Evolutionary conservation across 106 monocot genomes (phyloP), one percentile per base, ranked within the genome.

Genomic region (Gastrodia elata): DNA sequence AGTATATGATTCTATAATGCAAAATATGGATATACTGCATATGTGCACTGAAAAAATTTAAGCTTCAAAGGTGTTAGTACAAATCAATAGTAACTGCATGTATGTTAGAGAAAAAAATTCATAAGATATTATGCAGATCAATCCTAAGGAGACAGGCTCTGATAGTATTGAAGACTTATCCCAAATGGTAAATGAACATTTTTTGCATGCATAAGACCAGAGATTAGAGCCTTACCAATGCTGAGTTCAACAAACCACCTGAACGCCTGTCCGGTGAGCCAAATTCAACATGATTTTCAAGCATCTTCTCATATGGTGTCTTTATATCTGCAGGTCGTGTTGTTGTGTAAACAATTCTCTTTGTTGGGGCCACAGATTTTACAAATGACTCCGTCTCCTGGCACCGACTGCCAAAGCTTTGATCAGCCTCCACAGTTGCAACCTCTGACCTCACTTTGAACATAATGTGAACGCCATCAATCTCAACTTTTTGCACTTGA

Each of bases 301-400:
- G 77, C 97, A 98, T 98, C 82, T 98, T 98, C 70, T 98, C 97
- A 39, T 98, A 98, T 0, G 97, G 97, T 3, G 93, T 98, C 81
- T 88, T 98, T 9, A 98, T 98, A 81, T 98, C 97, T 5, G 71
- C 76, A 0, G 97, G 97, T 9, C 93, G 77, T 14, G 91, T 93
- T 0, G 97, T 98, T 3, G 86, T 91, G 77, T 93, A 98, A 34
- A 98, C 78, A 28, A 98, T 74, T 73, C 90, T 88, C 84, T 87
- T 93, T 5, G 88, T 76, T 6, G 85, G 89, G 0, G 77, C 30
- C n/a, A 80, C 78, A 65, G 59, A 73, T 74, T 65, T 91, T 40
- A 88, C 33, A 76, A 84, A 73, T 6, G 57, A 79, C 49, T 94
- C 90, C 0, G 87, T 48, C 68, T 91, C 94, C 69, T 82, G 82